Conservation (phyloP, 2,329 filamentous ascomycete species). For the Plectosphaerella sp. region DNA sequence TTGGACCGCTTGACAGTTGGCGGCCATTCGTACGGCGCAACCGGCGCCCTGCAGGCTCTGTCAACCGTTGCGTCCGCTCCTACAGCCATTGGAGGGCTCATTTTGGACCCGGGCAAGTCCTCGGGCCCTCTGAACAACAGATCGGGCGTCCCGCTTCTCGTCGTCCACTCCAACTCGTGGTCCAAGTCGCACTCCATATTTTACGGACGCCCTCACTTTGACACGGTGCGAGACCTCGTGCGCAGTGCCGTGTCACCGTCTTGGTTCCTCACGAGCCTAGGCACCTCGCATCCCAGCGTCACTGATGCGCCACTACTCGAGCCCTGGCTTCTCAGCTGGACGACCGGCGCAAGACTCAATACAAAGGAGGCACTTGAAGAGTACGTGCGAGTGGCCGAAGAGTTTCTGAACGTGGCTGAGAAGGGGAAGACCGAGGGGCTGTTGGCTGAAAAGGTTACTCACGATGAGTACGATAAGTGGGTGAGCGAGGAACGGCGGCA, state of each 20-base stretch:
- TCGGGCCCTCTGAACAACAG: constrained; percentile 58
- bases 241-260: constrained; percentile 34
- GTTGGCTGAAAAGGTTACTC: constrained; percentile 43
- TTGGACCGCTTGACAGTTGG: constrained; percentile 49
- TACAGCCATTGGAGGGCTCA: constrained; percentile 49
- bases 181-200: constrained; percentile 52
- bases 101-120: constrained; percentile 62
- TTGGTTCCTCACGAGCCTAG: constrained; percentile 52
- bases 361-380: constrained; percentile 51
- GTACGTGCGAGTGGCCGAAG: constrained; percentile 55
- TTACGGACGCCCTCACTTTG: constrained; percentile 60
- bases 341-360: constrained; percentile 56
- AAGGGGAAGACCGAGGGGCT: constrained; percentile 39
- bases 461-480: constrained; percentile 35
- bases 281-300: constrained; percentile 57
- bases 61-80: constrained; percentile 39
- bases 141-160: constrained; percentile 52
- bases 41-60: constrained; percentile 57
- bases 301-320: constrained; percentile 64
- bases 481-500: constrained; percentile 25
- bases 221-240: constrained; percentile 54
- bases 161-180: constrained; percentile 64
- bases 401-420: constrained; percentile 48
- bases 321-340: constrained; percentile 55
- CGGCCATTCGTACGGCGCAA: constrained; percentile 65